These are phyloP conservation scores for Monosporascus sp. DNA, from an alignment of 2,329 filamentous ascomycete species.

Conservation along the genomic window DNA sequence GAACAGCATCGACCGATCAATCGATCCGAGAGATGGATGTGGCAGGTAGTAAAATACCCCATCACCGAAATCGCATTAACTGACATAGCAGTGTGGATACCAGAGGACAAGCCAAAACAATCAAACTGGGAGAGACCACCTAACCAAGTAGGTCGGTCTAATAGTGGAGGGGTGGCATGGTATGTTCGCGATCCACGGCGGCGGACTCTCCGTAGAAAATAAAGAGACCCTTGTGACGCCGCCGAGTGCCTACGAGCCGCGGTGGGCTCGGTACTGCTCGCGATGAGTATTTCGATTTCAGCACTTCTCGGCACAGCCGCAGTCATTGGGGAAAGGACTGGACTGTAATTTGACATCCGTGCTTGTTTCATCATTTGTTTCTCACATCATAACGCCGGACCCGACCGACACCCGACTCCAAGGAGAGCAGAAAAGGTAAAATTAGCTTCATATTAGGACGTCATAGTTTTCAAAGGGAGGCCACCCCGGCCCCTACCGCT, in stretches of 20 bases:
- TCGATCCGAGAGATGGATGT: too few relatives aligned
- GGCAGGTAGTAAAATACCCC: too few relatives aligned
- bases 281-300: constrained; percentile 58
- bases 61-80: too few relatives aligned
- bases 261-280: constrained; percentile 30
- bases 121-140: not conserved
- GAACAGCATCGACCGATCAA: too few relatives aligned
- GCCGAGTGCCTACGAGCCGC: constrained; percentile 27
- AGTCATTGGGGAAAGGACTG: constrained; percentile 70
- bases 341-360: constrained; percentile 99
- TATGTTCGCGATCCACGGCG: constrained; percentile 32
- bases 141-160: not conserved
- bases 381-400: not conserved
- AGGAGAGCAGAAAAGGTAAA: not conserved
- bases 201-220: constrained; percentile 12
- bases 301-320: constrained; percentile 99
- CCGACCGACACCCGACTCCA: not conserved
- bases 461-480: constrained; percentile 16
- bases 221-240: constrained; percentile 11
- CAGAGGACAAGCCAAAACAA: constrained; percentile 1
- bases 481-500: constrained; percentile 8
- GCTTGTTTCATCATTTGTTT: constrained; percentile 46
- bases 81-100: too few relatives aligned
- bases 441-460: not conserved
- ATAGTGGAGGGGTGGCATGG: not conserved